A percentile compares a stretch with the other conserved stretches of the same genome.
Evolutionary conservation across 768 basidiomycete genomes (phyloP).

Genomic region (Cystoderma amianthinum): DNA sequence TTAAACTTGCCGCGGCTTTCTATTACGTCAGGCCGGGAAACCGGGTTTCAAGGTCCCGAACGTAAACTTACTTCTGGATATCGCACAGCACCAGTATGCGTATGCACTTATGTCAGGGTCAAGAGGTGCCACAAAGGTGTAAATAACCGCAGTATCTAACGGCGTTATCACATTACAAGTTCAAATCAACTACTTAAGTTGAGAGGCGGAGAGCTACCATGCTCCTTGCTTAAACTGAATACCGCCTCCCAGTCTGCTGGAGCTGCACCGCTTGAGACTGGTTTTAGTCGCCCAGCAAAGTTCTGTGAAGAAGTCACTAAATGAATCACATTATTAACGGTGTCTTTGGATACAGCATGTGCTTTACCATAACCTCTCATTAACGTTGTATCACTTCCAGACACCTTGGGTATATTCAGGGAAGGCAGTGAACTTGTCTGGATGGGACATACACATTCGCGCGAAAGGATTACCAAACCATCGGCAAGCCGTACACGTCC

Average conservation of each 20-base stretch:
- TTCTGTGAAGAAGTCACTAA: constrained; percentile 44
- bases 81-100: no score
- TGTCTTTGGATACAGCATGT: neutral
- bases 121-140: no score
- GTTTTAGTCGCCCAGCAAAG: constrained; percentile 42
- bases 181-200: no score
- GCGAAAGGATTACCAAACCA: constrained; percentile 47
- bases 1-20: constrained; percentile 7
- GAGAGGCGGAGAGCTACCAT: no score
- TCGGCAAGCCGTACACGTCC: constrained; percentile 55
- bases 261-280: constrained; percentile 18
- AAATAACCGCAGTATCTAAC: no score
- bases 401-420: constrained; percentile 7
- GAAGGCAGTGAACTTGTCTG: neutral
- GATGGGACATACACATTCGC: constrained; percentile 37
- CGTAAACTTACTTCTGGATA: no score
- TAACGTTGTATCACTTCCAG: constrained; percentile 26
- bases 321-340: constrained; percentile 4
- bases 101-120: no score
- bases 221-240: constrained; percentile 42
- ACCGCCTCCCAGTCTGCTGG: constrained; percentile 41
- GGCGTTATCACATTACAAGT: no score
- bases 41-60: constrained; percentile 10
- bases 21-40: constrained; percentile 7
- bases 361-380: constrained; percentile 43